Conservation (phyloP, 2,329 filamentous ascomycete species). For the Zopfia rhizophila region DNA sequence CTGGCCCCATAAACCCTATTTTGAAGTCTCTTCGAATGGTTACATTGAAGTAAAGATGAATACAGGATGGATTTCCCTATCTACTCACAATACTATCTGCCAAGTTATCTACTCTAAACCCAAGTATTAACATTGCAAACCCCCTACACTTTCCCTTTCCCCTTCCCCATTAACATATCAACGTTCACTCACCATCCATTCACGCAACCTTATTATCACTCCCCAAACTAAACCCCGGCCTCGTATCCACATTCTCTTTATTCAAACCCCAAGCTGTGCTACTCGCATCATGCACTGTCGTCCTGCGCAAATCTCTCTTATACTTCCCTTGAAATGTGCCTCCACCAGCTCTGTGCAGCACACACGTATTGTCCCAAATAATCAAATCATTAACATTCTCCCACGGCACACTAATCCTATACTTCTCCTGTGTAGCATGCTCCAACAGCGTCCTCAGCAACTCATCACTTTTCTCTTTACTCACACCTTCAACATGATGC, state of each 20-base stretch:
- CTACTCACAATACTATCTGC: no score
- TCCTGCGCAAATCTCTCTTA: conserved; percentile 64
- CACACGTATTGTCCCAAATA: conserved; percentile 58
- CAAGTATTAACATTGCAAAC: no score
- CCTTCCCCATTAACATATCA: no score
- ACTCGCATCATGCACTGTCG: conserved; percentile 64
- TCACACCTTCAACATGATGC: conserved; percentile 60
- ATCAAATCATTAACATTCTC: conserved; percentile 58
- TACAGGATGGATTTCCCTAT: no score
- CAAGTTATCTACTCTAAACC: no score
- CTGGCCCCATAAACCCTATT: no score
- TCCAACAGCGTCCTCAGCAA: conserved; percentile 54
- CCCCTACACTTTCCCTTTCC: no score
- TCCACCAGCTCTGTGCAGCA: conserved; percentile 63
- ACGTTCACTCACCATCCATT: no score
- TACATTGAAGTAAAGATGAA: no score
- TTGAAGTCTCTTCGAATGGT: no score
- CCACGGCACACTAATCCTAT: conserved; percentile 60
- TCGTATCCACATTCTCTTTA: conserved; percentile 16
- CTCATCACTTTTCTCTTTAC: conserved; percentile 43
- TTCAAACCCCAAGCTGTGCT: conserved; percentile 55
- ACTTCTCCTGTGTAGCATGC: conserved; percentile 60
- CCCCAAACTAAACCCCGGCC: conserved; percentile 11
- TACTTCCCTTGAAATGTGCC: conserved; percentile 61
- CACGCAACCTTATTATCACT: conserved; percentile 2